Percentiles rank a stretch among this genome's conserved stretches.
These are phyloP conservation scores for Neltuma alba DNA, from an alignment of 306 rosid species.

Conservation along the genomic window DNA sequence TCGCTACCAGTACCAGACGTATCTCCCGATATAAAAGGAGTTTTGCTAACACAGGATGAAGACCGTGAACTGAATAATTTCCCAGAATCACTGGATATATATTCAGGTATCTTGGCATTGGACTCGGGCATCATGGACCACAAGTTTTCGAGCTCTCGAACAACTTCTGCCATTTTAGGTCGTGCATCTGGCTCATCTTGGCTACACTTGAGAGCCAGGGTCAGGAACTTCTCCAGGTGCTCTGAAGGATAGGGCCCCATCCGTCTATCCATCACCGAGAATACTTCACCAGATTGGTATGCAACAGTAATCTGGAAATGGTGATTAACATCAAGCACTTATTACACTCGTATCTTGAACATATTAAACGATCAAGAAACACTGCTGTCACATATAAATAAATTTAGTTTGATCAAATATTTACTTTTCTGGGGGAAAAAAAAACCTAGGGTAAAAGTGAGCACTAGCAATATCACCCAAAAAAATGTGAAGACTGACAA, in stretches of 20 bases:
- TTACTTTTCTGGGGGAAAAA: no score
- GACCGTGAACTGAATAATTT: constrained; percentile 49
- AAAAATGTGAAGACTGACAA: not conserved
- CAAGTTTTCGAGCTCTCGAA: constrained; percentile 77
- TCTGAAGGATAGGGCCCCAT: constrained; percentile 90
- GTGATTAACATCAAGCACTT: not conserved
- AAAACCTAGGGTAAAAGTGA: not conserved
- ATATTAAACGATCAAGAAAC: constrained; percentile 24
- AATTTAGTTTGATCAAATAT: not conserved
- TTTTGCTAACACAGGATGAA: constrained; percentile 61
- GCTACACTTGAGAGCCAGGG: constrained; percentile 75
- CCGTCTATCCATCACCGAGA: constrained; percentile 66
- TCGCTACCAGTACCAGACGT: constrained; percentile 82
- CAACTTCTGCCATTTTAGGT: constrained; percentile 84
- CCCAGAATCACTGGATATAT: constrained; percentile 38
- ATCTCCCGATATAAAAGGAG: constrained; percentile 63
- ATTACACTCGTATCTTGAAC: constrained; percentile 9
- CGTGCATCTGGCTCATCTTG: constrained; percentile 74
- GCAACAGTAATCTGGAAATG: constrained; percentile 61
- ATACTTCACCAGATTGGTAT: constrained; percentile 65
- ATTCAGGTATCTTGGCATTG: constrained; percentile 41
- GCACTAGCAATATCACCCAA: no score
- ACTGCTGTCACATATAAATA: not conserved
- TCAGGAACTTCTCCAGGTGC: constrained; percentile 65
- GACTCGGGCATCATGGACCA: constrained; percentile 69